Conservation (phyloP, 495 filamentous ascomycete genomes). For the Lepidopterella palustris region DNA sequence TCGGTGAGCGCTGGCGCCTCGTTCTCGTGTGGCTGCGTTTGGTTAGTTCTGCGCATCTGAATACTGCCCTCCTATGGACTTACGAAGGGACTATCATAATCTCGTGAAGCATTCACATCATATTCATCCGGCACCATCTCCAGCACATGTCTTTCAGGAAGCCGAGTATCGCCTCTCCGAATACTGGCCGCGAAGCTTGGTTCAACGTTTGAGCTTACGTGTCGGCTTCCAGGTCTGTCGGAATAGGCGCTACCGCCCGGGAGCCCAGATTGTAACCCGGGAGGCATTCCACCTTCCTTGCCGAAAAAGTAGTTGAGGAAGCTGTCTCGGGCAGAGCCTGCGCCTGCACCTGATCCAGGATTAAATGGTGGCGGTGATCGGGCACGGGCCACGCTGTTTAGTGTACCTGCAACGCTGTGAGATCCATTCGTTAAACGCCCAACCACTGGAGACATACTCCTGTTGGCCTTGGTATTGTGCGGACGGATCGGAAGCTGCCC, state of each 20-base stretch:
- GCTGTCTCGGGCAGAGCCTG: conserved; percentile 61
- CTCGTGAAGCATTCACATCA: conserved; percentile 36
- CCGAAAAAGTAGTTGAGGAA: conserved; percentile 99
- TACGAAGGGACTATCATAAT: conserved; percentile 55
- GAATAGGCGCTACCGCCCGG: conserved; percentile 32
- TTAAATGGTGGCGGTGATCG: conserved; percentile 60
- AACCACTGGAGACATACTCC: conserved; percentile 79
- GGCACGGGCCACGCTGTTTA: conserved; percentile 66
- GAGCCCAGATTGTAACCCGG: conserved; percentile 36
- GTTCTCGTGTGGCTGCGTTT: conserved; percentile 35
- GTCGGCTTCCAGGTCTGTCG: conserved; percentile 48
- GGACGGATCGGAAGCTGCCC: conserved; percentile 52
- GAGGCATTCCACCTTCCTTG: conserved; percentile 64
- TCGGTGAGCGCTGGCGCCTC: conserved; percentile 82
- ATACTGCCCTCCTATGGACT: conserved; percentile 32
- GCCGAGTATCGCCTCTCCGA: conserved; percentile 62
- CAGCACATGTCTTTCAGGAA: conserved; percentile 33
- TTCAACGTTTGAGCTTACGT: conserved; percentile 67
- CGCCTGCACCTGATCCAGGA: conserved; percentile 43
- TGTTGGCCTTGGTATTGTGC: conserved; percentile 52
- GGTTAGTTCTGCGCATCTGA: conserved; percentile 32
- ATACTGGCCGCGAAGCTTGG: conserved; percentile 79
- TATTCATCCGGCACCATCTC: conserved; percentile 24
- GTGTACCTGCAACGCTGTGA: conserved; percentile 48
- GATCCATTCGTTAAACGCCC: conserved; percentile 53